Percentiles rank a stretch among this genome's conserved stretches.
These are phyloP conservation scores for Pseudonitzschia pungens DNA, from an alignment of 108 stramenopile genomes.

Conservation along the genomic window DNA sequence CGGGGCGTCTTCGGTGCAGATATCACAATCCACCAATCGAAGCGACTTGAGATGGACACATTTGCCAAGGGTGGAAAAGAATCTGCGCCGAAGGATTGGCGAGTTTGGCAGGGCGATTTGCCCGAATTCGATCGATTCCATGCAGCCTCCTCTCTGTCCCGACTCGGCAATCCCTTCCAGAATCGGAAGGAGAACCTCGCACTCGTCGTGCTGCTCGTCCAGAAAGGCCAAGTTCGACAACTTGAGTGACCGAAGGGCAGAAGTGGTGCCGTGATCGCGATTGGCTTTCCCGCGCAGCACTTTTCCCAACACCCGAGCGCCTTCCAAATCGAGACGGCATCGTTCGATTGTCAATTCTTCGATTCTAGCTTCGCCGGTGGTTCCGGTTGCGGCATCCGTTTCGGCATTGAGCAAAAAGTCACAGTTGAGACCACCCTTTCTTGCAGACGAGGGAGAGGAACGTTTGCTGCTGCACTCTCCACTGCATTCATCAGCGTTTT, in stretches of 20 bases:
- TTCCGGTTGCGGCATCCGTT: neutral
- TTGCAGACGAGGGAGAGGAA: neutral
- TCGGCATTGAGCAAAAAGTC: neutral
- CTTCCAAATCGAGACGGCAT: conserved; percentile 8
- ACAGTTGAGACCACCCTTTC: neutral
- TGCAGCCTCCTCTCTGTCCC: neutral
- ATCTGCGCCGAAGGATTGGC: neutral
- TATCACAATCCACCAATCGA: conserved; percentile 18
- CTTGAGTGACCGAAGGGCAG: neutral
- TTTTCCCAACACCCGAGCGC: neutral
- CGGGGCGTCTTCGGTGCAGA: conserved; percentile 14
- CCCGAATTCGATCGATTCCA: neutral
- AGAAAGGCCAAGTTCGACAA: neutral
- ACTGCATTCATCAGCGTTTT: neutral
- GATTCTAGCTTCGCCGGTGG: neutral
- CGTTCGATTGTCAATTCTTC: conserved; percentile 8
- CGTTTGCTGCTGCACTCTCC: neutral
- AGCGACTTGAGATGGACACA: conserved; percentile 27
- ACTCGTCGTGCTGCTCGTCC: neutral
- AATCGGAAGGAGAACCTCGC: neutral
- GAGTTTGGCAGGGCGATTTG: neutral
- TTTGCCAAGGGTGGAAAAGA: neutral
- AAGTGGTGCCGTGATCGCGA: neutral
- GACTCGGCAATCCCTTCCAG: neutral
- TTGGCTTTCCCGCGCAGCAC: neutral